Evolutionary conservation across 2,329 filamentous ascomycete species (phyloP), one percentile per base, ranked within the genome.

Genomic region (Trichoderma pleuroti): DNA sequence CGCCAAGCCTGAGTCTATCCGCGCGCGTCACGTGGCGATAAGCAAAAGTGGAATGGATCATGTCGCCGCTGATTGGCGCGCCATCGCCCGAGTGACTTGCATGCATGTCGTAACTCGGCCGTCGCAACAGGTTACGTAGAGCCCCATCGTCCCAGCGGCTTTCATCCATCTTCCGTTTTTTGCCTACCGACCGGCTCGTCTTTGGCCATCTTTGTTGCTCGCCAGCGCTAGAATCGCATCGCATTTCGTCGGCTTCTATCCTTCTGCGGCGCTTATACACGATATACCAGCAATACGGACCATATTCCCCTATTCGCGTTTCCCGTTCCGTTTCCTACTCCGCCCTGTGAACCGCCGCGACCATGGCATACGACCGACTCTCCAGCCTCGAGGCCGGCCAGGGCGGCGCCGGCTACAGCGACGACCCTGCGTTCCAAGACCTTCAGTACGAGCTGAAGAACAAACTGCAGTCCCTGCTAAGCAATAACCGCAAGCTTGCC

Each of bases 311-410:
- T 59, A 34, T 57, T 60, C 36, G 49, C 32, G n/a, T 39, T 59
- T 61, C 39, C 21, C 24, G 32, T 56, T 54, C 18, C 24, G n/a
- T 60, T 68, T 68, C 49, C 49, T 46, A 16, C 30, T 42, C 42
- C 39, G 60, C 36, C 61, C 39, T 65, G 60, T 26, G 21, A 26
- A 26, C 11, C 18, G 36, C 9, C n/a, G 11, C 32, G 42, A 64
- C 36, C 73, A 98, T 98, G 95, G 97, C 95, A 21, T 98, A 96
- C 83, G 92, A 97, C 80, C 92, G 93, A 76, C 87, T 96, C 73
- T 92, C 92, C 70, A 91, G 89, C 72, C 86, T 98, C 75, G 95
- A 98, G 84, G 90, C 94, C 75, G 86, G 92, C 49, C 88, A 90
- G 74, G 85, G 89, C 72, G 90, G 92, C 80, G 63, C 32, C 54